Base-by-base conservation (phyloP, 257 asterid species). In the Solanum okadae region DNA sequence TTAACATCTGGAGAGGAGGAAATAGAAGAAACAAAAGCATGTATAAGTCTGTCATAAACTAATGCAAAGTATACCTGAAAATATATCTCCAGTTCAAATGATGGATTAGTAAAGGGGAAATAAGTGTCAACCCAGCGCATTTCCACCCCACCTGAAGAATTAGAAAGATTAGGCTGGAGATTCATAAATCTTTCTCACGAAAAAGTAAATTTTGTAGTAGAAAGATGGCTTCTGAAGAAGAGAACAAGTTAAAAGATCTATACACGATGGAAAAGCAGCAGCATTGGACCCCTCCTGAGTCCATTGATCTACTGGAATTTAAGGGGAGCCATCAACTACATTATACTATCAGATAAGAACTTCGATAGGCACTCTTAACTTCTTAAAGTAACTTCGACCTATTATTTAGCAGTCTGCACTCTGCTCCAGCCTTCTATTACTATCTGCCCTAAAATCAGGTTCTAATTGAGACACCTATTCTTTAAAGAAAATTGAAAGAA, bases 91-190 rank as follows among this genome's bases (percentile, higher is more conserved):
- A 97, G 93, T 91, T 97, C 99, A 92, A 93, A 97, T 72, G 98
- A 97, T 46, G 99, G 99, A 90, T 92, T 88, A 31, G 99, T 97
- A 92, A 97, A 97, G 76, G 99, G 99, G 85, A 97, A 97, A 84
- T 97, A 97, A 61, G 98, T 94, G 94, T 97, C 99, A 81, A 97
- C 90, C 99, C 99, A 97, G 61, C 98, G 98, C 99, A 97, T 96
- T 87, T 97, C 98, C 87, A 95, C 98, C 37, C 93, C 93, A 90
- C 99, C 99, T 97, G 94, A 88, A 88, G 76, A 77, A 34, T 86
- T 90, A 79, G 71, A 77, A 90, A 85, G 35, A 81, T 87, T 71
- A 90, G n/a, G 49, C 25, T 61, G 75, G 84, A 31, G 87, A 25
- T 23, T 86, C 56, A 46, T 71, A 56, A 75, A 82, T 82, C 86